These are phyloP conservation scores for Melaleuca alternifolia DNA, from an alignment of 345 rosid species.

Conservation along the genomic window DNA sequence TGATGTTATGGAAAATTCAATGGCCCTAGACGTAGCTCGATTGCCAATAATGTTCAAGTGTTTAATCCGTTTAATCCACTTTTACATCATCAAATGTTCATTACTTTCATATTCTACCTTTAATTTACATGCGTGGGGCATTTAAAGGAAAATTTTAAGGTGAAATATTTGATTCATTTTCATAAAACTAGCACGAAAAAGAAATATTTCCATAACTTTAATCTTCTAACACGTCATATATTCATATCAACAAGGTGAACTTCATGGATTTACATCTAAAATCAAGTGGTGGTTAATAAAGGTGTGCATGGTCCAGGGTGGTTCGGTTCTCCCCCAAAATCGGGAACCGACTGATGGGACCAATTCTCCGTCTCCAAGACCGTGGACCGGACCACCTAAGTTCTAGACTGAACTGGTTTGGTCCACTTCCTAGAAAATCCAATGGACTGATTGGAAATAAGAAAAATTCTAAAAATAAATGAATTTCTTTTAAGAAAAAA, in stretches of 20 bases:
- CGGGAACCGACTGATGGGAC: too few species aligned
- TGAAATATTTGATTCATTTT: not conserved
- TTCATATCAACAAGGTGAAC: not conserved
- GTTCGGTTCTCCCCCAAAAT: too few species aligned
- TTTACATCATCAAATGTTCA: not conserved
- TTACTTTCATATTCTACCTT: not conserved
- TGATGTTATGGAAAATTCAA: not conserved
- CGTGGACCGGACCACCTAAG: too few species aligned
- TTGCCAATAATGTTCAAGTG: not conserved
- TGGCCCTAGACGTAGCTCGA: not conserved
- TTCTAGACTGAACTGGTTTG: too few species aligned
- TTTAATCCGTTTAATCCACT: not conserved
- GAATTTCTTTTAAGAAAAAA: too few species aligned
- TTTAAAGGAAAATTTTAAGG: not conserved
- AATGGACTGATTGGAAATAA: too few species aligned
- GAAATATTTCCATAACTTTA: not conserved
- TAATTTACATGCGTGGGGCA: not conserved
- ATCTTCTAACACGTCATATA: not conserved
- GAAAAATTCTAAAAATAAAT: too few species aligned
- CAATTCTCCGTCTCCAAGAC: too few species aligned
- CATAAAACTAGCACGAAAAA: not conserved
- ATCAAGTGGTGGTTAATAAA: not conserved
- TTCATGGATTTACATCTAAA: not conserved
- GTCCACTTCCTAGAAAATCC: too few species aligned
- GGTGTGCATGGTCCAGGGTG: too few species aligned